Conservation (phyloP, 805 yeast genomes). For the Starmera pachycereana region DNA sequence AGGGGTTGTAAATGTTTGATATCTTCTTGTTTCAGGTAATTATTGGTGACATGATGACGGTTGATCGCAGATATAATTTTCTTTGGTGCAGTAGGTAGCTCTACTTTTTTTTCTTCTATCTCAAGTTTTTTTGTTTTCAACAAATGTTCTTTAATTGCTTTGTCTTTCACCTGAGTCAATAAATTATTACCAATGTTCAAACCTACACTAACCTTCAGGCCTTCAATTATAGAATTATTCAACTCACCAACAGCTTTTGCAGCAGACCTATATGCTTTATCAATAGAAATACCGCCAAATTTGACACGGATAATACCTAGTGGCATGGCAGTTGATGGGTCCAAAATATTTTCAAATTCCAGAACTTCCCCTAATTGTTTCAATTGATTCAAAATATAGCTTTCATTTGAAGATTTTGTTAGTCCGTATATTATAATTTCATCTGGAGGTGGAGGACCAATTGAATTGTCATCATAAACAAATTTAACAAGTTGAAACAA, state of each 20-base stretch:
- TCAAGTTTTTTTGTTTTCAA: slow-evolving; percentile 10
- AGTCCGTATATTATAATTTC: slow-evolving; percentile 65
- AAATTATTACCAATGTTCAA: slow-evolving; percentile 36
- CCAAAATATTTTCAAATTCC: slow-evolving; percentile 48
- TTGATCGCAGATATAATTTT: slow-evolving; percentile 10
- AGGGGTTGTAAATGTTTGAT: too few species aligned
- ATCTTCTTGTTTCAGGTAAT: too few species aligned
- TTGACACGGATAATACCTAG: slow-evolving; percentile 58
- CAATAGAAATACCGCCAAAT: slow-evolving; percentile 40
- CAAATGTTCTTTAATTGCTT: slow-evolving; percentile 2
- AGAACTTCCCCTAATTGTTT: slow-evolving; percentile 53
- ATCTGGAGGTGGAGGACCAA: slow-evolving; percentile 64
- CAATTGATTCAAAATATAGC: slow-evolving; percentile 39
- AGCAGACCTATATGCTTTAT: slow-evolving; percentile 38
- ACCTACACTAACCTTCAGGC: slow-evolving; percentile 41
- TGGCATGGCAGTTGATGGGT: slow-evolving; percentile 71
- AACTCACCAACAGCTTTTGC: slow-evolving; percentile 30
- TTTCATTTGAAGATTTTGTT: slow-evolving; percentile 41
- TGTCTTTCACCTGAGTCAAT: slow-evolving; percentile 20
- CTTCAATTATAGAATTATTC: slow-evolving; percentile 36
- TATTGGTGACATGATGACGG: neutral
- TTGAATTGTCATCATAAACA: slow-evolving; percentile 54
- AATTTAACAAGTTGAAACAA: slow-evolving; percentile 27
- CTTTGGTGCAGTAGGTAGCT: slow-evolving; percentile 18
- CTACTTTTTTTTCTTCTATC: slow-evolving; percentile 15